Base-by-base conservation (phyloP, 495 filamentous ascomycete species). In the Chlorociboria aeruginascens region DNA sequence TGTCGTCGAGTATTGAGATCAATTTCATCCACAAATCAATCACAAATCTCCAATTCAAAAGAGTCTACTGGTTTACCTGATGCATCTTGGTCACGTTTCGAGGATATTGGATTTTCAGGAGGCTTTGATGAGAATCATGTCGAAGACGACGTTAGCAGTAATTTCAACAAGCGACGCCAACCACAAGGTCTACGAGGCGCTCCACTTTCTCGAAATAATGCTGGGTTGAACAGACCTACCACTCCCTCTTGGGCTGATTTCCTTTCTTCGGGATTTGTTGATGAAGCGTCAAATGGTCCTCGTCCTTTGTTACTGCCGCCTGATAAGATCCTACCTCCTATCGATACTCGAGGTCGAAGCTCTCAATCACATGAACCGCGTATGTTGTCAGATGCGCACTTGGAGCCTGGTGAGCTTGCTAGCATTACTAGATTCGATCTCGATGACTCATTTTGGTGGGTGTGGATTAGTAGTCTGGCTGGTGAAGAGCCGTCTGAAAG, bases 371-470 rank as follows among this genome's bases (percentile, higher is more conserved):
- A 94, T 60, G 77, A 74, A 40, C 79, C 82, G 9, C 72, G 75
- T 38, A 59, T 82, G 32, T 77, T 85, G 48, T 66, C 68, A 12
- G 79, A 86, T 32, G 63, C 70, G 20, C 64, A 78, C 37, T 69
- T 96, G 3, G 88, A 95, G 46, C 93, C 90, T 3, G 92, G 88
- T 35, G 92, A 98, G 71, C 72, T 98, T 38, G 90, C 90, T 20
- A 95, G 86, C 55, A 94, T 97, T 54, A 82, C 74, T 30, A 73
- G 75, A 38, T 76, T 98, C 40, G 84, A 93, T 50, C 69, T 97
- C 9, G 92, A 98, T 58, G 92, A 97, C 60, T 82, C 89, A 0
- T 98, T 98, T 63, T 98, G 93, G 93, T 98, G 92, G 92, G 92
- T 97, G 20, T 98, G 92, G 92, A 96, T 97, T 73, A 92, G 78